A percentile compares a stretch with the other conserved stretches of the same genome.
Evolutionary conservation across 257 asterid genomes (phyloP).

Genomic region (Lantana camara): DNA sequence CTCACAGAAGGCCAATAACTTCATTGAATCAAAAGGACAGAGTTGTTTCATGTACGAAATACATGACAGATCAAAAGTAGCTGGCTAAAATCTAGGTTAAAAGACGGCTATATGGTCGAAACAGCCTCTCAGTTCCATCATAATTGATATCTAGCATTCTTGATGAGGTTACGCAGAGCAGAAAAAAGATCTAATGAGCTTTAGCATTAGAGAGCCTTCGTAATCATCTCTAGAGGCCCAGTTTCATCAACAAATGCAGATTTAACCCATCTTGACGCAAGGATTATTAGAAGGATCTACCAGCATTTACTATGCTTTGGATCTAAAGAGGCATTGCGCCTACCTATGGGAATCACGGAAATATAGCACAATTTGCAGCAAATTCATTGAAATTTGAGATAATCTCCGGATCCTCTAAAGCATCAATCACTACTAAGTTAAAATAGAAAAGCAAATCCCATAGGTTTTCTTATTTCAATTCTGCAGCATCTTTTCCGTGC

Average conservation of each 20-base stretch:
- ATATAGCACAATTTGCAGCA: conserved; percentile 11
- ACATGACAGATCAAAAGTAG: conserved; percentile 27
- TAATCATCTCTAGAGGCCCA: conserved; percentile 26
- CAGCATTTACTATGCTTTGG: conserved; percentile 18
- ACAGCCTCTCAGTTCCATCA: conserved; percentile 23
- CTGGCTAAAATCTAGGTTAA: conserved; percentile 13
- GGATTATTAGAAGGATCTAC: conserved; percentile 15
- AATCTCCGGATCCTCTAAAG: conserved; percentile 13
- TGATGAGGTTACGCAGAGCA: neutral
- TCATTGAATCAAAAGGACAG: conserved; percentile 20
- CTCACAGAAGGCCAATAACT: conserved; percentile 22
- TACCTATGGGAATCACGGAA: conserved; percentile 11
- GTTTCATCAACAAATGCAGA: conserved; percentile 6
- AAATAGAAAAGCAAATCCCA: conserved; percentile 5
- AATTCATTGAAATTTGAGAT: conserved; percentile 15
- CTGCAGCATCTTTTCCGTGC: conserved; percentile 21
- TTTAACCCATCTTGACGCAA: conserved; percentile 22
- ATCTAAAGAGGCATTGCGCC: conserved; percentile 20
- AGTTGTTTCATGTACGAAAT: conserved; percentile 25
- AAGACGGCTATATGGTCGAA: conserved; percentile 7
- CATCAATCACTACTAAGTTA: conserved; percentile 12
- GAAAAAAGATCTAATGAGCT: conserved; percentile 21
- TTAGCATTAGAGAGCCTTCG: conserved; percentile 24
- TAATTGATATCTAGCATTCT: conserved; percentile 7
- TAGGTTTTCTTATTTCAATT: neutral